A percentile compares a stretch with the other conserved stretches of the same genome.
phyloP scores from a whole-genome alignment of 2,329 filamentous ascomycete species.

The Penicillium decumbens region DNA sequence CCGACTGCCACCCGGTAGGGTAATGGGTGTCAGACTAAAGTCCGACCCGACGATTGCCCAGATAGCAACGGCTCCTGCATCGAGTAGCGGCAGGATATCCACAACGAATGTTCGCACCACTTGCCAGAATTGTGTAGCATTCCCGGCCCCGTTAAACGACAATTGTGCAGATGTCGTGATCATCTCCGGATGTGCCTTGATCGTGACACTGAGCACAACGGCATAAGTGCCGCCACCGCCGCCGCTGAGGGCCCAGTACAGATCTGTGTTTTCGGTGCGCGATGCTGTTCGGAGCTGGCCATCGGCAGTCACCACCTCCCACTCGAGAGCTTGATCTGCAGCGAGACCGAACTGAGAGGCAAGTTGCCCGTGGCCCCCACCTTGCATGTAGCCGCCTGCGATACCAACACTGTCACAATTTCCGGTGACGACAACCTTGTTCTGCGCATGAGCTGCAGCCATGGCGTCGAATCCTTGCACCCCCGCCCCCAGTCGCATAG shows the following conservation, averaged over 20 bases:
- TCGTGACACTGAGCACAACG: constrained; percentile 12
- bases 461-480: constrained; percentile 11
- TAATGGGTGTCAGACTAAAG: constrained; percentile 5
- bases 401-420: constrained; percentile 10
- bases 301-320: constrained; percentile 39
- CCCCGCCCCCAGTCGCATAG: constrained; percentile 11
- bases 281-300: constrained; percentile 14
- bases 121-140: constrained; percentile 3
- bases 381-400: constrained; percentile 38
- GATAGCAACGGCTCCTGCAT: constrained; percentile 10
- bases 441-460: constrained; percentile 3
- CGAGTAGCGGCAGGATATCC: constrained; percentile 6
- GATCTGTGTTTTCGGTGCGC: constrained; percentile 13
- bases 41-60: constrained; percentile 2
- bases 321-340: constrained; percentile 30
- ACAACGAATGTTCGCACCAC: constrained; percentile 2
- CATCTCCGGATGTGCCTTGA: constrained; percentile 13
- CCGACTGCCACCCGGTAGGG: constrained; percentile 3
- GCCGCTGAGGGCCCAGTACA: constrained; percentile 23
- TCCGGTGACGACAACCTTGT: constrained; percentile 3
- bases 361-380: constrained; percentile 43
- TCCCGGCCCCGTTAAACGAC: constrained; percentile 1
- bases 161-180: constrained; percentile 8
- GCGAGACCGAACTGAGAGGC: constrained; percentile 43
- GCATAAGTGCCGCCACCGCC: constrained; percentile 19